Evolutionary conservation across 306 rosid species (phyloP).

Genomic region (Ziziphus jujuba): DNA sequence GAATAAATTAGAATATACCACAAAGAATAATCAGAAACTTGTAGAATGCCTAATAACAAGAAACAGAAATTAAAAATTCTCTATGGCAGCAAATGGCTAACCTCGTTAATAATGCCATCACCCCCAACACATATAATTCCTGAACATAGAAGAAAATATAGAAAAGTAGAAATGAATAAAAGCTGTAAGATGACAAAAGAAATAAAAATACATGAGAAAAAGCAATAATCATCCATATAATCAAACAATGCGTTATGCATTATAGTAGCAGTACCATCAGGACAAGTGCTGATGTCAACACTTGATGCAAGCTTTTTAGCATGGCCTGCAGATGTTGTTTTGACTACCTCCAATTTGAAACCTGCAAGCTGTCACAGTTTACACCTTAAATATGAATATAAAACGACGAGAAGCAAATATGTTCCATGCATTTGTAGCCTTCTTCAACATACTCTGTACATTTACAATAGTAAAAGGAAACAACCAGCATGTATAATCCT

Average conservation of each 20-base stretch:
- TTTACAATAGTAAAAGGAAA: background rate
- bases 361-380: conserved; percentile 92
- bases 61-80: conserved; percentile 7
- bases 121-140: conserved; percentile 99
- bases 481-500: no score
- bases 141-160: conserved; percentile 31
- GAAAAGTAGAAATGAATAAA: conserved; percentile 8
- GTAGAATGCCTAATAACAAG: conserved; percentile 17
- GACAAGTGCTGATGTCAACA: conserved; percentile 88
- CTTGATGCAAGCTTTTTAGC: conserved; percentile 83
- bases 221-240: conserved; percentile 16
- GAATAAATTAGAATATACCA: background rate
- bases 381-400: conserved; percentile 32
- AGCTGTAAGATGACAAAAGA: conserved; percentile 16
- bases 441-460: no score
- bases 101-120: conserved; percentile 99
- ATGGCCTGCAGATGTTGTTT: conserved; percentile 95
- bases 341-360: conserved; percentile 88
- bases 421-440: no score
- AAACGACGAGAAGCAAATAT: conserved; percentile 9
- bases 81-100: conserved; percentile 35
- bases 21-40: background rate
- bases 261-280: conserved; percentile 73
- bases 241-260: conserved; percentile 18
- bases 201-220: conserved; percentile 23